Evolutionary conservation across 2,329 filamentous ascomycete genomes (phyloP).

Genomic region (Bipolaris oryzae): DNA sequence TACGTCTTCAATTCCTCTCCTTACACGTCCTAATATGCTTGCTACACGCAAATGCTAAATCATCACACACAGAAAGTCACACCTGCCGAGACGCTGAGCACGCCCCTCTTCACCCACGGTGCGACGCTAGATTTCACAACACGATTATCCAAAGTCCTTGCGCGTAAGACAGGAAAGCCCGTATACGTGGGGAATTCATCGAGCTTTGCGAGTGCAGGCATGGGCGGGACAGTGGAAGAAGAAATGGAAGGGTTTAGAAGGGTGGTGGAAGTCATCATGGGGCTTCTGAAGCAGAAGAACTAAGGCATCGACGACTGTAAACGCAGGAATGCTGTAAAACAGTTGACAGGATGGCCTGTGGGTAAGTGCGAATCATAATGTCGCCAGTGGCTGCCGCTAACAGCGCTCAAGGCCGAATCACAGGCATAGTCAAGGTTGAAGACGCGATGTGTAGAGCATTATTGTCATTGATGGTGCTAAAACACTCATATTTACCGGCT

Average conservation of each 20-base stretch:
- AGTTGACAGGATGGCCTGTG: background rate
- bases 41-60: conserved; percentile 15
- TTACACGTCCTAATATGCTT: background rate
- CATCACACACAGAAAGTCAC: conserved; percentile 43
- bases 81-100: conserved; percentile 69
- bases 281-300: conserved; percentile 51
- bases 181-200: conserved; percentile 93
- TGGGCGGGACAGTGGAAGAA: conserved; percentile 85
- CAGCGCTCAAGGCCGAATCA: background rate
- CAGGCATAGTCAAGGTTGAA: background rate
- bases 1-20: conserved; percentile 51
- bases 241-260: conserved; percentile 87
- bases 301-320: background rate
- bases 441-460: background rate
- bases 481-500: background rate
- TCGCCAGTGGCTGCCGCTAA: background rate
- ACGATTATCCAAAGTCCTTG: conserved; percentile 81
- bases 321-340: background rate
- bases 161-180: conserved; percentile 72
- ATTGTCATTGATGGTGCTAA: background rate
- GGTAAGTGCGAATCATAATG: background rate
- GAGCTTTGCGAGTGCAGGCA: conserved; percentile 72
- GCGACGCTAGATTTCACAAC: conserved; percentile 84
- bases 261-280: conserved; percentile 72
- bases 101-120: conserved; percentile 77